These are phyloP conservation scores for Fusarium tjaetaba DNA, from an alignment of 2,329 filamentous ascomycete species.

Conservation along the genomic window DNA sequence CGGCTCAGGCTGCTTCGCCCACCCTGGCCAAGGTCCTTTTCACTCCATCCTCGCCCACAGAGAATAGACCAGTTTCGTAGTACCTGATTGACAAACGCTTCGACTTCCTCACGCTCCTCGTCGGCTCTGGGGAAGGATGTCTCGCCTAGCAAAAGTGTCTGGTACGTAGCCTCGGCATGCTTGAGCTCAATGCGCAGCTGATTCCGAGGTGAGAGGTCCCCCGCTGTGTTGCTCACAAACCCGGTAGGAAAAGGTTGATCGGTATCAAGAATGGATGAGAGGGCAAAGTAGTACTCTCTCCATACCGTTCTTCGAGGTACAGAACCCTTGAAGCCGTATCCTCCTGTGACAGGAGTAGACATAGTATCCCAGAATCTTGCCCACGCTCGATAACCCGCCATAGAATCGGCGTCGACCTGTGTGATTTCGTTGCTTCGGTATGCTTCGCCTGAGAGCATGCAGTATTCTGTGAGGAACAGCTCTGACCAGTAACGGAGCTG, in stretches of 20 bases:
- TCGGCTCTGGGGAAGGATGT: slow-evolving; percentile 86
- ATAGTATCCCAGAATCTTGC: slow-evolving; percentile 72
- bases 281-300: slow-evolving; percentile 83
- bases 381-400: slow-evolving; percentile 73
- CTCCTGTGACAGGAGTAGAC: slow-evolving; percentile 59
- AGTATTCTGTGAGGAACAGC: slow-evolving; percentile 78
- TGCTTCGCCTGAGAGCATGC: slow-evolving; percentile 72
- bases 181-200: slow-evolving; percentile 82
- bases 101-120: slow-evolving; percentile 80
- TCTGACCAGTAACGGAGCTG: slow-evolving; percentile 84
- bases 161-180: slow-evolving; percentile 81
- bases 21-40: slow-evolving; percentile 82
- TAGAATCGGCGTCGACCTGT: slow-evolving; percentile 62
- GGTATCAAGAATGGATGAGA: slow-evolving; percentile 79
- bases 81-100: slow-evolving; percentile 81
- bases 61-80: slow-evolving; percentile 87
- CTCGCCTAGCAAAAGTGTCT: slow-evolving; percentile 79
- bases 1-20: slow-evolving; percentile 80
- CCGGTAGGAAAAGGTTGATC: slow-evolving; percentile 69
- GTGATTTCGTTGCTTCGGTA: slow-evolving; percentile 61
- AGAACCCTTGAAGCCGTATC: slow-evolving; percentile 66
- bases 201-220: slow-evolving; percentile 64
- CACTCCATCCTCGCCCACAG: slow-evolving; percentile 81
- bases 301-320: slow-evolving; percentile 76
- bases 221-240: slow-evolving; percentile 52